Conservation (phyloP, 805 yeast genomes). For the Teunomyces tritomae region DNA sequence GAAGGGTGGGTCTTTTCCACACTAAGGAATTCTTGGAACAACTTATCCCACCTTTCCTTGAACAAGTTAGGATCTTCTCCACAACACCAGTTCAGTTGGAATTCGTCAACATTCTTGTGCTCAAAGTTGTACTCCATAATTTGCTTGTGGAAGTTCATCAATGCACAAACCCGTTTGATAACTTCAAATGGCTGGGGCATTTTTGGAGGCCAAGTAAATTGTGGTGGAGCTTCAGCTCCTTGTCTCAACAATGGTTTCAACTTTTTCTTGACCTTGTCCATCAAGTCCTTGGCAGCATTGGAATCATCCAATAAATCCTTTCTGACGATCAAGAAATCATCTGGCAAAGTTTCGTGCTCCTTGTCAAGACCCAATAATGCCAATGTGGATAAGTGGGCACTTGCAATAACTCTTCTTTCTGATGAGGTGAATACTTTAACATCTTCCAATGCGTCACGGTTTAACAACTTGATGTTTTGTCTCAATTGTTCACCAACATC, state of each 20-base stretch:
- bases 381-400: slow-evolving; percentile 83
- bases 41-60: slow-evolving; percentile 95
- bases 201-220: slow-evolving; percentile 97
- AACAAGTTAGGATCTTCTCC: slow-evolving; percentile 90
- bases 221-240: slow-evolving; percentile 96
- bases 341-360: slow-evolving; percentile 50
- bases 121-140: slow-evolving; percentile 80
- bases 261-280: slow-evolving; percentile 97
- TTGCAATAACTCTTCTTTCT: slow-evolving; percentile 90
- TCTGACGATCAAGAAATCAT: slow-evolving; percentile 74
- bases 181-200: slow-evolving; percentile 97
- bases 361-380: slow-evolving; percentile 70
- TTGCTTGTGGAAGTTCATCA: slow-evolving; percentile 87
- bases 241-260: slow-evolving; percentile 90
- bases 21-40: slow-evolving; percentile 85
- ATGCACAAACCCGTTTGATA: slow-evolving; percentile 87
- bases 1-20: slow-evolving; percentile 98
- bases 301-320: slow-evolving; percentile 93
- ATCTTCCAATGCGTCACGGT: slow-evolving; percentile 79
- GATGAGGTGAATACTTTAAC: slow-evolving; percentile 87
- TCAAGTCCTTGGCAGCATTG: slow-evolving; percentile 95
- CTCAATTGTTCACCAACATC: slow-evolving; percentile 96
- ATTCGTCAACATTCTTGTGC: slow-evolving; percentile 57
- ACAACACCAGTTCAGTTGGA: slow-evolving; percentile 92
- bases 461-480: slow-evolving; percentile 83